A percentile compares a stretch with the other conserved stretches of the same genome.
Conservation (phyloP, 2,329 filamentous ascomycete species). For the Kalmusia sp. region DNA sequence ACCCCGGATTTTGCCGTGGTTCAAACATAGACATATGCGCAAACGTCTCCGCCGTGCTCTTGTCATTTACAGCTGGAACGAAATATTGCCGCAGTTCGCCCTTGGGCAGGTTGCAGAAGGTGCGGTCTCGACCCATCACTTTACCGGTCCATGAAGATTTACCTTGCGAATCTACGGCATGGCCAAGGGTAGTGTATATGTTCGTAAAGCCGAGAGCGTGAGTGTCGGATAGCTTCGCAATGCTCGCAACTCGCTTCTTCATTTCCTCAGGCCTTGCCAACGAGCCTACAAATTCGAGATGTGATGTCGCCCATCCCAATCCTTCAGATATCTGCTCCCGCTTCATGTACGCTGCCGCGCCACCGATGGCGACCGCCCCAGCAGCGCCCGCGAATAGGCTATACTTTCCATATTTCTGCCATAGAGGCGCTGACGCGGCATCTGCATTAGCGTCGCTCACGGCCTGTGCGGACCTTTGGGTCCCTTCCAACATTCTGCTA, state of each 20-base stretch:
- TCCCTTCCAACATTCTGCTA: conserved; percentile 36
- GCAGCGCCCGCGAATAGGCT: conserved; percentile 85
- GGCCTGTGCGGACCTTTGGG: conserved; percentile 45
- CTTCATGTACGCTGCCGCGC: conserved; percentile 85
- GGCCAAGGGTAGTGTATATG: conserved; percentile 84
- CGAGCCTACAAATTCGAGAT: conserved; percentile 92
- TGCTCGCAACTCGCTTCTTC: conserved; percentile 71
- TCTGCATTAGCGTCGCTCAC: conserved; percentile 50
- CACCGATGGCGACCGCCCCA: conserved; percentile 81
- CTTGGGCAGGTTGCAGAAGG: conserved; percentile 77
- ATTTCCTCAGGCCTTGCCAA: conserved; percentile 85
- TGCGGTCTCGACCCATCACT: conserved; percentile 75
- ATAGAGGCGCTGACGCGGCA: conserved; percentile 57
- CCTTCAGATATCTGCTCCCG: conserved; percentile 80
- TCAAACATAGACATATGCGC: conserved; percentile 87
- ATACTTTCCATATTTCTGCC: conserved; percentile 86
- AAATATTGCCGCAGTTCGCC: conserved; percentile 41
- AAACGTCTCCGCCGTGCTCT: conserved; percentile 76
- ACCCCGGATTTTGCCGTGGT: conserved; percentile 74
- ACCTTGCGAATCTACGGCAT: conserved; percentile 62
- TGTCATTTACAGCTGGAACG: conserved; percentile 71
- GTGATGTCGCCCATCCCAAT: conserved; percentile 82
- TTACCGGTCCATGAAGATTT: conserved; percentile 54
- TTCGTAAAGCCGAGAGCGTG: conserved; percentile 81
- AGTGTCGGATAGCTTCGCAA: conserved; percentile 70